Evolutionary conservation across 2,329 filamentous ascomycete species (phyloP).

Genomic region (Venturia carpophila): DNA sequence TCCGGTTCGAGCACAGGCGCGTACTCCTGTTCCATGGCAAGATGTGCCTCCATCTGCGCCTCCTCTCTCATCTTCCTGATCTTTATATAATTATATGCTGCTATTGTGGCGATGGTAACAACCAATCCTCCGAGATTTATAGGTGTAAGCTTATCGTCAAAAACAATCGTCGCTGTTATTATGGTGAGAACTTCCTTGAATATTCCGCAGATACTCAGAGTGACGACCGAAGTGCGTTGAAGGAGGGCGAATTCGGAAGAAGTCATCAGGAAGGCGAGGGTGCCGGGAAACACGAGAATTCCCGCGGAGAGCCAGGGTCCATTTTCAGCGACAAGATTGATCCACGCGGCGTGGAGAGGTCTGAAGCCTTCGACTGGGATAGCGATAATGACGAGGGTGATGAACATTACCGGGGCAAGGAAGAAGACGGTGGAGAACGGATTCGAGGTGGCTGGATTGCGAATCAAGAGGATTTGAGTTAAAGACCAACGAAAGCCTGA

Average conservation of each 20-base stretch:
- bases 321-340: constrained; percentile 55
- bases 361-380: constrained; percentile 75
- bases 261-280: constrained; percentile 93
- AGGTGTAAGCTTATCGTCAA: constrained; percentile 76
- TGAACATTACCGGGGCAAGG: constrained; percentile 94
- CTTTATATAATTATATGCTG: constrained; percentile 90
- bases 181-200: constrained; percentile 99
- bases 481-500: constrained; percentile 96
- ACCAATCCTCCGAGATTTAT: constrained; percentile 82
- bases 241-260: constrained; percentile 91
- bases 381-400: constrained; percentile 70
- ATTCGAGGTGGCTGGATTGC: constrained; percentile 90
- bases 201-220: constrained; percentile 90
- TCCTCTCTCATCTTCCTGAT: constrained; percentile 80
- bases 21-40: constrained; percentile 29
- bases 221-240: constrained; percentile 91
- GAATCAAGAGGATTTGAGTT: constrained; percentile 90
- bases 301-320: constrained; percentile 58
- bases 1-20: constrained; percentile 24
- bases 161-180: constrained; percentile 75
- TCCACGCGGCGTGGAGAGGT: constrained; percentile 59
- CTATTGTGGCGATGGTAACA: constrained; percentile 83
- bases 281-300: constrained; percentile 81
- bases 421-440: constrained; percentile 97
- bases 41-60: constrained; percentile 46